These are phyloP conservation scores for Penicillium herquei DNA, from an alignment of 495 filamentous ascomycete genomes.

Conservation along the genomic window DNA sequence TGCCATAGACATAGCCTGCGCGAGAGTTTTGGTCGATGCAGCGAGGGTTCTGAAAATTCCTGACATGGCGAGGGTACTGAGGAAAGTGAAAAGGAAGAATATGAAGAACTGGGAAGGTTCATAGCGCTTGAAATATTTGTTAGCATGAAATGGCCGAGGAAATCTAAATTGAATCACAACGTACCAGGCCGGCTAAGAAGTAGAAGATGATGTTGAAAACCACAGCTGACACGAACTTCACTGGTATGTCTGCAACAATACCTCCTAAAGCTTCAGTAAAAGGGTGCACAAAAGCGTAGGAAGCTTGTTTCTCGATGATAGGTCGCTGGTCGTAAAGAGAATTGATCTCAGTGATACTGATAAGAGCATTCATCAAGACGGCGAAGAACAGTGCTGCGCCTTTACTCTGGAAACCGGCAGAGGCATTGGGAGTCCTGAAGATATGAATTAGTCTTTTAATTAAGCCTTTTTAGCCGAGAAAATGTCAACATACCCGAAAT, in stretches of 20 bases:
- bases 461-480: conserved; percentile 23
- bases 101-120: conserved; percentile 60
- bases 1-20: conserved; percentile 50
- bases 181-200: conserved; percentile 54
- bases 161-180: conserved; percentile 1
- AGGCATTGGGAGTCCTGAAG: conserved; percentile 57
- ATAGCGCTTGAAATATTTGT: conserved; percentile 28
- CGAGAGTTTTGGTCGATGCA: conserved; percentile 44
- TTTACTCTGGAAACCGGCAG: conserved; percentile 69
- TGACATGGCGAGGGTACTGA: conserved; percentile 57
- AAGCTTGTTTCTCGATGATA: conserved; percentile 64
- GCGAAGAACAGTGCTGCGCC: conserved; percentile 89
- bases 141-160: not conserved
- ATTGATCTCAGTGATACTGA: conserved; percentile 59
- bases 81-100: conserved; percentile 56
- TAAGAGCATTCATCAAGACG: conserved; percentile 63
- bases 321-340: conserved; percentile 58
- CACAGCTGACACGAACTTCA: conserved; percentile 49
- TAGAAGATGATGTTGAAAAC: conserved; percentile 58
- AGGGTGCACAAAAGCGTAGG: conserved; percentile 66
- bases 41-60: conserved; percentile 48
- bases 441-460: no score
- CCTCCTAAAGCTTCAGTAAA: conserved; percentile 58
- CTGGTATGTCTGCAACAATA: conserved; percentile 58
- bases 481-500: conserved; percentile 59